Base-by-base conservation (phyloP, 1,139 yeast species). In the Nakaseomyces uthaithaninus region DNA sequence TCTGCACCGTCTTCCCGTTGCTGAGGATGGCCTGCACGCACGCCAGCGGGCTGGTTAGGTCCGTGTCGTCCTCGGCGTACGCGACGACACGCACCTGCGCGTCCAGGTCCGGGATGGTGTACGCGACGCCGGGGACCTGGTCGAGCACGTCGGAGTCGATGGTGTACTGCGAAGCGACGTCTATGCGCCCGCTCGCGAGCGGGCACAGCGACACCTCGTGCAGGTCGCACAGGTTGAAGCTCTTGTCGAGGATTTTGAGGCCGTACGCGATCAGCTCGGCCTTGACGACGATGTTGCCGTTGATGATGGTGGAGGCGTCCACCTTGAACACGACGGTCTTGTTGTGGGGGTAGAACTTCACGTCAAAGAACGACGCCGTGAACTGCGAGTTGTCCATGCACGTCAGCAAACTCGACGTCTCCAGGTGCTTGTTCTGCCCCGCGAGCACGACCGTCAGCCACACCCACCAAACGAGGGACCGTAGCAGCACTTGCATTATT, bases 1-100 rank as follows among this genome's bases (percentile, higher is more conserved):
- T 87, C 62, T 89, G 94, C 27, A 91, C 99, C 1, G 98, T 87
- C 59, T 84, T 86, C 45, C 91, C 95, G 63, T 93, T 91, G 23
- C 84, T 66, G 46, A 91, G 69, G 17, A 78, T 72, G 0, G 97
- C 96, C 59, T 84, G 89, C 9, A 93, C 94, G 72, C 99, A 91
- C 2, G 98, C 98, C 45, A 89, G 67, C 2, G 80, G 73, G 5
- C 64, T 60, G 12, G 47, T 36, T 31, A 42, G 46, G 5, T 41
- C 39, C 8, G 64, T 58, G 45, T 74, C 74, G 40, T 67, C 64
- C 10, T 65, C 59, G 34, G 74, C 64, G 57, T 74, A 79, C 15
- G 83, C 80, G 11, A 74, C 60, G 27, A 93, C 93, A 50, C 80
- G 69, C 33, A 89, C 95, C 48, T 85, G 74, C 5, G 96, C 99